A percentile compares a stretch with the other conserved stretches of the same genome.
Conservation (phyloP, 257 asterid species). For the Ballota nigra region DNA sequence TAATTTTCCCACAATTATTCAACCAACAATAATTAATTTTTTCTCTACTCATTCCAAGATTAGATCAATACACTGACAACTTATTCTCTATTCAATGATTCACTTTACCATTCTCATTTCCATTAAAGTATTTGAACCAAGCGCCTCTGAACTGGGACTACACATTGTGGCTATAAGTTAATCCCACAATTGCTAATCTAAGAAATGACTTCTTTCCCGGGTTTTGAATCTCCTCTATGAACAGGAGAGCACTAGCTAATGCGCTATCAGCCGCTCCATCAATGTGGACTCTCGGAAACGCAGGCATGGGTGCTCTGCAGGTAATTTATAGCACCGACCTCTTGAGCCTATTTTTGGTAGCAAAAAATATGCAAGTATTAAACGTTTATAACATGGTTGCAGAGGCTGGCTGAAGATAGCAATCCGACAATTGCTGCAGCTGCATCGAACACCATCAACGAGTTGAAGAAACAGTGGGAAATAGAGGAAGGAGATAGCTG, state of each 20-base stretch:
- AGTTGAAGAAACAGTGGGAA: slow-evolving; percentile 91
- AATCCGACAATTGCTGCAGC: slow-evolving; percentile 93
- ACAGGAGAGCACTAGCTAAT: slow-evolving; percentile 90
- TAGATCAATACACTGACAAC: too few relatives aligned
- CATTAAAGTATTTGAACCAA: too few relatives aligned
- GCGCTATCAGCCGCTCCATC: slow-evolving; percentile 94
- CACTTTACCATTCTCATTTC: too few relatives aligned
- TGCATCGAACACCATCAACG: slow-evolving; percentile 70
- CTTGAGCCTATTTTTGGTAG: neutral
- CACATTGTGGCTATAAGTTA: neutral
- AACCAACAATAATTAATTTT: too few relatives aligned
- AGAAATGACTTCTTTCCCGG: neutral
- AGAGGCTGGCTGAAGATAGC: slow-evolving; percentile 89
- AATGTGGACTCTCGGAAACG: slow-evolving; percentile 97
- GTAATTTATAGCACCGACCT: slow-evolving; percentile 26
- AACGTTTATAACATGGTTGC: neutral
- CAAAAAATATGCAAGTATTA: neutral
- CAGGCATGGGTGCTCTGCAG: slow-evolving; percentile 99
- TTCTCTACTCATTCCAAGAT: too few relatives aligned
- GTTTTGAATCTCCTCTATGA: slow-evolving; percentile 12
- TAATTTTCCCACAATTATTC: too few relatives aligned
- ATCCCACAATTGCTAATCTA: neutral
- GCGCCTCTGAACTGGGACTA: too few relatives aligned
- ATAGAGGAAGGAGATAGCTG: slow-evolving; percentile 92
- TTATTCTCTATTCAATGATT: too few relatives aligned